Evolutionary conservation across 345 rosid genomes (phyloP), one percentile per base, ranked within the genome.

Genomic region (Syzygium aqueum): DNA sequence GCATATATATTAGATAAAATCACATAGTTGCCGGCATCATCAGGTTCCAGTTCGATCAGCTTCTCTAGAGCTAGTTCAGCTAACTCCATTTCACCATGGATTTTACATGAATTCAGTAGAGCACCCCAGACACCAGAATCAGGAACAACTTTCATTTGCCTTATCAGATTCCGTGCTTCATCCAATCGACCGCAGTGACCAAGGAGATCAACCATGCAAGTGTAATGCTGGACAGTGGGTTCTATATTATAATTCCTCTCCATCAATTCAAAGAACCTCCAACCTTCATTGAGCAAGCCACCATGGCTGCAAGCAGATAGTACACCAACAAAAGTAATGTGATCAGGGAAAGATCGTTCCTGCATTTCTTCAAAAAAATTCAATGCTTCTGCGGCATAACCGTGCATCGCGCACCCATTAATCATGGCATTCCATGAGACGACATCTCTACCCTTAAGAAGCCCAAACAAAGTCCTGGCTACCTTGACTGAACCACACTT

Each of bases 371-470:
- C 87, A 85, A 91, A 92, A 86, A 91, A 84, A 77, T 84, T 86
- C 27, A 92, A 85, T 22, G 90, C 92, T 46, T 90, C 89, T 2
- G 46, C 77, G 16, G 89, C 86, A 86, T 84, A 86, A 30, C 94
- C 92, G 2, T 90, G 91, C 91, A 91, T 89, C 6, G 92, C 91
- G 30, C 89, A 92, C 53, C 94, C 94, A 33, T 88, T 86, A 84
- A 91, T 91, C 91, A 92, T 91, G 5, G 93, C 90, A 84, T 89
- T 89, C 93, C 92, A 92, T 3, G 93, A 89, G 46, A 90, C 88
- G 23, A 89, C 53, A 46, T 88, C 85, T 67, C 87, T 92, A 90
- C 88, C 86, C 82, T 46, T 54, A 12, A 90, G 87, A 59, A 40
- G 82, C 77, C 86, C 90, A 86, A 92, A 90, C 88, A 92, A 85